Conservation (phyloP, 2,329 filamentous ascomycete genomes). For the Aureobasidium namibiae region DNA sequence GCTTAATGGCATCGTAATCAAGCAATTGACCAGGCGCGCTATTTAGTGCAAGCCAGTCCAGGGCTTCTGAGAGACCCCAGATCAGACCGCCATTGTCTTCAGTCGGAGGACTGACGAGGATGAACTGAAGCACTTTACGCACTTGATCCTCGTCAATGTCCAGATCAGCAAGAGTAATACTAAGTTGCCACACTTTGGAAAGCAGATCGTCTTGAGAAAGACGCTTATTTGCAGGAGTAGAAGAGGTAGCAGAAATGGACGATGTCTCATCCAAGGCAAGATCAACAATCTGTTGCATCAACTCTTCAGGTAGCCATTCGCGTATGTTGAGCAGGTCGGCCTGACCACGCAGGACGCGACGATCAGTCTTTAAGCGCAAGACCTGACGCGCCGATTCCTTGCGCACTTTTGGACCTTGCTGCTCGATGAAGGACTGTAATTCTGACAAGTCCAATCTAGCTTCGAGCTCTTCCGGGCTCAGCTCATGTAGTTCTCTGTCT, state of each 20-base stretch:
- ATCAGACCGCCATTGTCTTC: conserved; percentile 51
- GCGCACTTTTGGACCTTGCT: conserved; percentile 67
- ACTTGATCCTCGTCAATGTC: conserved; percentile 60
- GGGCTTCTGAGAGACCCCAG: conserved; percentile 78
- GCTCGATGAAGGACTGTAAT: conserved; percentile 79
- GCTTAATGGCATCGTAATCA: conserved; percentile 27
- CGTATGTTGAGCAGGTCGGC: conserved; percentile 62
- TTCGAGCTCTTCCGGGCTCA: conserved; percentile 84
- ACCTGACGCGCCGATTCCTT: conserved; percentile 72
- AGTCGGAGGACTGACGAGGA: conserved; percentile 56
- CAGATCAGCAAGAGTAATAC: conserved; percentile 60
- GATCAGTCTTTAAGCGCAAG: conserved; percentile 73
- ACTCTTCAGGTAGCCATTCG: conserved; percentile 73
- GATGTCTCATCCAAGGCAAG: conserved; percentile 59
- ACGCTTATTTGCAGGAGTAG: conserved; percentile 6
- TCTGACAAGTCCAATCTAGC: conserved; percentile 83
- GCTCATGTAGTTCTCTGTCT: conserved; percentile 35
- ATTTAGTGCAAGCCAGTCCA: conserved; percentile 85
- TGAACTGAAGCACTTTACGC: conserved; percentile 54
- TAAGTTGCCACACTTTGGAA: conserved; percentile 75
- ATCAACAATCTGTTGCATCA: conserved; percentile 69
- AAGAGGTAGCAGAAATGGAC: conserved; percentile 28
- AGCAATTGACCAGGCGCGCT: conserved; percentile 38
- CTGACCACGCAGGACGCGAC: conserved; percentile 70
- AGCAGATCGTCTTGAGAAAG: conserved; percentile 67